These are phyloP conservation scores for Claviceps humidiphila DNA, from an alignment of 2,329 filamentous ascomycete genomes.

Conservation along the genomic window DNA sequence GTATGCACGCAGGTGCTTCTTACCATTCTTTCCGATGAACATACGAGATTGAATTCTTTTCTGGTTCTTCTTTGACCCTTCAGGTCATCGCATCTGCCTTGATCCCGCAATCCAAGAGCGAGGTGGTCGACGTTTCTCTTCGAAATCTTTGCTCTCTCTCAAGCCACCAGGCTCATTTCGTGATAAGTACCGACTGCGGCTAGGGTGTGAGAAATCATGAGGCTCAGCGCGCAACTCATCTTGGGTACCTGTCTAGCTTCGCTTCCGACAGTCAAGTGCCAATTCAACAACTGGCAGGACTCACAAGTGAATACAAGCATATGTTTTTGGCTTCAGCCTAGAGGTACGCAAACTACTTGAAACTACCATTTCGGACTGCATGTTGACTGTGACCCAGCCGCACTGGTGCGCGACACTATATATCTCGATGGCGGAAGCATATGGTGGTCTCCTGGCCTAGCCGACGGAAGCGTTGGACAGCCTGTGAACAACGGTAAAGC, in stretches of 20 bases:
- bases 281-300: conserved; percentile 33
- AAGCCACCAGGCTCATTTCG: neutral
- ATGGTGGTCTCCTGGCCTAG: conserved; percentile 36
- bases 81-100: neutral
- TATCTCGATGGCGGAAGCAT: conserved; percentile 52
- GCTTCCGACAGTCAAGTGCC: conserved; percentile 17
- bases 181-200: too few species aligned
- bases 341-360: conserved; percentile 18
- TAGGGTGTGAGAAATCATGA: conserved; percentile 8
- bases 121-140: neutral
- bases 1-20: neutral
- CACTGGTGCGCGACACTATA: conserved; percentile 45
- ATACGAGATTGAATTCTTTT: neutral
- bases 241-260: conserved; percentile 10
- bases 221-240: conserved; percentile 6
- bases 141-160: neutral
- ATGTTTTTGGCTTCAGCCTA: conserved; percentile 40
- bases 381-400: conserved; percentile 25
- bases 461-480: conserved; percentile 25
- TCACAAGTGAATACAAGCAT: conserved; percentile 44
- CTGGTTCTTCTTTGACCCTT: neutral
- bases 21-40: neutral
- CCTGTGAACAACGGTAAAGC: conserved; percentile 26
- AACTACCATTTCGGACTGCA: neutral
- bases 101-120: neutral